Evolutionary conservation across 2,329 filamentous ascomycete genomes (phyloP).

Genomic region (Sclerotiophoma versabilis): DNA sequence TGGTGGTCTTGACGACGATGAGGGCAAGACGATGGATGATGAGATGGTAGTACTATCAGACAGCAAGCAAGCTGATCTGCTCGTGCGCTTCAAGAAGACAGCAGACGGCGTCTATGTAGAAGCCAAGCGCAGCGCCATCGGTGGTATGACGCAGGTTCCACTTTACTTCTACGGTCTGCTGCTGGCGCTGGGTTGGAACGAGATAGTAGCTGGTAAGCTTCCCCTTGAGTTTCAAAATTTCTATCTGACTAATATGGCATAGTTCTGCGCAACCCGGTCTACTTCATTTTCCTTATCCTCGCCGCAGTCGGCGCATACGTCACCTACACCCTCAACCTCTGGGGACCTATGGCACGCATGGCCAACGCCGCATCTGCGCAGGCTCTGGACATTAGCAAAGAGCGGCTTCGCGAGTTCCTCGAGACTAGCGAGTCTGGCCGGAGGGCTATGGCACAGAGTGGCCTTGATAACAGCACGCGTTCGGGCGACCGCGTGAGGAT

Average conservation of each 20-base stretch:
- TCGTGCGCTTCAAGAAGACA: slow-evolving; percentile 96
- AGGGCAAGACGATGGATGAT: slow-evolving; percentile 92
- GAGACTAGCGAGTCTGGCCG: slow-evolving; percentile 85
- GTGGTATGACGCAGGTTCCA: slow-evolving; percentile 91
- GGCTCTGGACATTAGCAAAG: slow-evolving; percentile 89
- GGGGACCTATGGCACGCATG: slow-evolving; percentile 96
- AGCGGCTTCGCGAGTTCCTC: slow-evolving; percentile 87
- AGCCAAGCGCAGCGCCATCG: slow-evolving; percentile 95
- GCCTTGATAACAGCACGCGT: slow-evolving; percentile 10
- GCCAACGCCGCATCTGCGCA: slow-evolving; percentile 85
- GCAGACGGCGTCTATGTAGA: slow-evolving; percentile 98
- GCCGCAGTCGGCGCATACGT: slow-evolving; percentile 80
- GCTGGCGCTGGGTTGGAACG: slow-evolving; percentile 96
- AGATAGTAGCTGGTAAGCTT: slow-evolving; percentile 85
- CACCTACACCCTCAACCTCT: slow-evolving; percentile 91
- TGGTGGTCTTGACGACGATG: slow-evolving; percentile 92
- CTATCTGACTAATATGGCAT: slow-evolving; percentile 21
- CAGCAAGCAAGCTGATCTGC: slow-evolving; percentile 87
- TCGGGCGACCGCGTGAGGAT: slow-evolving; percentile 41
- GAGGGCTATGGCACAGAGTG: slow-evolving; percentile 77
- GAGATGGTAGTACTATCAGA: slow-evolving; percentile 96
- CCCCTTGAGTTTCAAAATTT: background rate
- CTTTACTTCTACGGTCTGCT: slow-evolving; percentile 93
- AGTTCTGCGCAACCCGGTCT: slow-evolving; percentile 93
- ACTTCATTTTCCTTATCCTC: slow-evolving; percentile 88